These are phyloP conservation scores for Russula brevipes DNA, from an alignment of 768 basidiomycete species.

Conservation along the genomic window DNA sequence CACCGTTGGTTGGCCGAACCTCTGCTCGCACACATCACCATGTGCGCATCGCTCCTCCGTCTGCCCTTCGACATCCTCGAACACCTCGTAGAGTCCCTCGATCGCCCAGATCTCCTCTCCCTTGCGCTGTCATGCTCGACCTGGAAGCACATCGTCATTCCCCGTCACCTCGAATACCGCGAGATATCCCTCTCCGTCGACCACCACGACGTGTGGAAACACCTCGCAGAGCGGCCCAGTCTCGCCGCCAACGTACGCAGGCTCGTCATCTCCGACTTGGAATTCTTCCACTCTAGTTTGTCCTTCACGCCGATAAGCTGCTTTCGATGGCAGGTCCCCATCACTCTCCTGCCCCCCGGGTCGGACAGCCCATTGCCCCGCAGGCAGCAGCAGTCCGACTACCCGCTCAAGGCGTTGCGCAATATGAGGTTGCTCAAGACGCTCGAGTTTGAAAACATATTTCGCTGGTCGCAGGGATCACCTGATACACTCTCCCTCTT, in stretches of 20 bases:
- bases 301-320: not conserved
- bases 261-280: slow-evolving; percentile 13
- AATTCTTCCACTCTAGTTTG: not conserved
- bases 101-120: slow-evolving; percentile 14
- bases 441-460: slow-evolving; percentile 17
- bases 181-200: slow-evolving; percentile 15
- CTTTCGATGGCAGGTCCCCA: slow-evolving; percentile 12
- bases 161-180: slow-evolving; percentile 21
- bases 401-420: slow-evolving; percentile 11
- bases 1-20: not conserved
- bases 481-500: slow-evolving; percentile 18
- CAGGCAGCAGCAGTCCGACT: not conserved
- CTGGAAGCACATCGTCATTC: slow-evolving; percentile 21
- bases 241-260: slow-evolving; percentile 20
- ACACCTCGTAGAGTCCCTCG: slow-evolving; percentile 8
- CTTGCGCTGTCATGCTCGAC: slow-evolving; percentile 17
- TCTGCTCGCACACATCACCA: not conserved
- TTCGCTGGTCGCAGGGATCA: slow-evolving; percentile 12
- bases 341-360: not conserved
- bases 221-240: slow-evolving; percentile 20
- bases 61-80: slow-evolving; percentile 16
- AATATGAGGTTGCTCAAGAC: slow-evolving; percentile 20
- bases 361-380: not conserved
- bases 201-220: slow-evolving; percentile 14
- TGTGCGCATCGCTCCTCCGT: slow-evolving; percentile 3